phyloP scores from a whole-genome alignment of 2,329 filamentous ascomycete genomes.

The Colletotrichum gloeosporioides region DNA sequence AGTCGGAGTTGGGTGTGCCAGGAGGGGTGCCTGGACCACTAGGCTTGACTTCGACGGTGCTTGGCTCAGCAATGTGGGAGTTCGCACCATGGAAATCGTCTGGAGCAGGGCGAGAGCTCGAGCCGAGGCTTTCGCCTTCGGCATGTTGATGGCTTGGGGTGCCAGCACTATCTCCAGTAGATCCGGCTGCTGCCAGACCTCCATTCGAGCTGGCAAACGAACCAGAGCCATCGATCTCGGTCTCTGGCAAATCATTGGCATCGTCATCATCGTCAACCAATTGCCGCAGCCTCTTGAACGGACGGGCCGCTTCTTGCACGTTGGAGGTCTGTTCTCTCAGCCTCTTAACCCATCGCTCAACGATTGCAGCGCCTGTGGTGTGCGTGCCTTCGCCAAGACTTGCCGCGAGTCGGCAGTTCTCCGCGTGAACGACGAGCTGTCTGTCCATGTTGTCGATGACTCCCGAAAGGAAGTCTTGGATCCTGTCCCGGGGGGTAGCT shows the following conservation, averaged over 20 bases:
- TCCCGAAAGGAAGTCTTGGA: background rate
- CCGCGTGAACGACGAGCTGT: background rate
- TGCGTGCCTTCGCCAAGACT: background rate
- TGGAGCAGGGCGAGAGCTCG: background rate
- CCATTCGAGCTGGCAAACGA: background rate
- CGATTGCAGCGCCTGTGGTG: background rate
- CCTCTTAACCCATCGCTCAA: background rate
- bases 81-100: background rate
- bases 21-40: background rate
- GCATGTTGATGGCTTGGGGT: background rate
- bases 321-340: fast-evolving
- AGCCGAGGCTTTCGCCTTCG: background rate
- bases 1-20: background rate
- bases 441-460: background rate
- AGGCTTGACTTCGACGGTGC: background rate
- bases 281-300: background rate
- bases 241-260: background rate
- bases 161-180: background rate
- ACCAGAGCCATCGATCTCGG: background rate
- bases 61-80: background rate
- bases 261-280: background rate
- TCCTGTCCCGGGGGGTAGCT: fast-evolving
- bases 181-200: fast-evolving
- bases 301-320: background rate
- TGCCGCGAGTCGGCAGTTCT: background rate